Evolutionary conservation across 1,284 basidiomycete genomes (phyloP), one percentile per base, ranked within the genome.

Genomic region (Malassezia caprae): DNA sequence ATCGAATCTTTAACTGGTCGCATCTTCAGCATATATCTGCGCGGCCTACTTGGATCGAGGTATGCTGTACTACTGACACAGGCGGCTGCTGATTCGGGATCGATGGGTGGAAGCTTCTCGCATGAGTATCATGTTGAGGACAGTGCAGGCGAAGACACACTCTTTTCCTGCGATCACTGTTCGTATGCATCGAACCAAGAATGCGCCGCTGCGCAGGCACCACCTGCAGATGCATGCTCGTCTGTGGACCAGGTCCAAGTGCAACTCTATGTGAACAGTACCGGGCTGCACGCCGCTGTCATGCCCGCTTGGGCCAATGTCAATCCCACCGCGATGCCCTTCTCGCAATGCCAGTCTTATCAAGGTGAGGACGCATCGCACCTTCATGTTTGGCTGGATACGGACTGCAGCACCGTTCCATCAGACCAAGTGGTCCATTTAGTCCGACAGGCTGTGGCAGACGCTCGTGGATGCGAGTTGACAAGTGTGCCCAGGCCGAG

Each of bases 51-150:
- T 72, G 69, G 68, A 59, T 49, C 15, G 58, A 51, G 42, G 76
- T 73, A 2, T 17, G 41, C 15, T 15, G 24, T 12, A 15, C 1
- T 43, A 17, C 27, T 28, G 19, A 24, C 24, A n/a, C 6, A 39
- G 35, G 46, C 46, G 23, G 63, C 72, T 51, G 76, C 76, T n/a
- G 76, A 76, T 54, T 69, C 70, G 1, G 76, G 75, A 15, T 67
- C 74, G 5, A 76, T 76, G 49, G 76, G 76, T 1, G 76, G 76
- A 4, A 61, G 56, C 6, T 61, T 53, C n/a, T 71, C 67, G 27
- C 76, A 76, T 48, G 75, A 76, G 48, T 76, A 72, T 55, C 76
- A 76, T 31, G 52, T 73, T 0, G 48, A 62, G 23, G 65, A 67
- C 47, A 35, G 60, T 21, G 69, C 68, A n/a, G 76, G 76, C 13